Evolutionary conservation across 1,139 yeast species (phyloP), one percentile per base, ranked within the genome.

Genomic region (Saccharomyces hybrid): DNA sequence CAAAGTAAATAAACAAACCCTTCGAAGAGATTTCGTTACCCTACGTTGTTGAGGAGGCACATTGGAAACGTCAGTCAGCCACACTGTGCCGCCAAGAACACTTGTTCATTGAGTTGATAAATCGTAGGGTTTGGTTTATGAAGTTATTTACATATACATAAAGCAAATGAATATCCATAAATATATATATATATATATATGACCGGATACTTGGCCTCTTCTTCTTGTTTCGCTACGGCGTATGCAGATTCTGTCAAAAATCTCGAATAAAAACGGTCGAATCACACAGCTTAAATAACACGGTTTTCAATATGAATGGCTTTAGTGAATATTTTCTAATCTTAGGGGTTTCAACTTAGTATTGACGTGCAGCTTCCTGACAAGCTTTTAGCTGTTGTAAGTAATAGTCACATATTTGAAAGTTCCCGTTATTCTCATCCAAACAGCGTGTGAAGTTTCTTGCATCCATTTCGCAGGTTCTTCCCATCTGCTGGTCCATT

Each of bases 321-420:
- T 32, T 19, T 32, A 31, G 38, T n/a, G 38, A 32, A 32, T 32
- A 32, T 32, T 32, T 32, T 32, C 38, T 32, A 32, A 32, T 32
- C 19, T n/a, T n/a, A 9, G 29, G 29, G 11, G 29, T 28, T 28
- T 28, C 29, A 9, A 28, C 29, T 64, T 80, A 88, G 71, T 87
- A 89, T 65, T 83, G 87, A 64, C 85, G 81, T 57, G 97, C 78
- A 65, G 97, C 97, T 73, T 88, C 93, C 77, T 93, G 97, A 75
- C 99, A 93, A 26, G 97, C 95, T 78, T 88, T 91, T 73, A 93
- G 83, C 77, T 91, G 97, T 76, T 91, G 98, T 75, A 93, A 80
- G 76, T 93, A 93, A 82, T 81, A 93, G 70, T 90, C 97, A 77
- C 99, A 93, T 64, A 87, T 84, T 77, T 90, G 97, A 90, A 89